Conservation (phyloP, 176 grass and related monocot species). For the Areca catechu region DNA sequence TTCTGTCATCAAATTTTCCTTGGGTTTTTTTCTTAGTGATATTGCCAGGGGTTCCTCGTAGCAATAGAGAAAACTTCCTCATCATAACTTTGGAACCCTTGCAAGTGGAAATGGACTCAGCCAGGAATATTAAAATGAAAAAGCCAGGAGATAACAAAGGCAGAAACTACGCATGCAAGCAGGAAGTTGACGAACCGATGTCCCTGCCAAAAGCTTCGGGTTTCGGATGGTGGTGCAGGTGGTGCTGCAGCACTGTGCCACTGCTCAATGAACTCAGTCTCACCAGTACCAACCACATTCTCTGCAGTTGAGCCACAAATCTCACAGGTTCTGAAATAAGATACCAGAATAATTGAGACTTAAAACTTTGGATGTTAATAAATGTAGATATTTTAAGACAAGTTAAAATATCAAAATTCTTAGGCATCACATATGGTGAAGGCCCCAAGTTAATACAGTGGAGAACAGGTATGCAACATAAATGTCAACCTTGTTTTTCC, state of each 20-base stretch:
- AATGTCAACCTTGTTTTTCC: too few species aligned
- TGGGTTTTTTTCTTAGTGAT: too few species aligned
- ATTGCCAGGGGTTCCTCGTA: too few species aligned
- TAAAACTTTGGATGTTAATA: neutral
- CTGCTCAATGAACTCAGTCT: constrained; percentile 57
- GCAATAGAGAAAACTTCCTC: too few species aligned
- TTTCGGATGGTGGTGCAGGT: constrained; percentile 24
- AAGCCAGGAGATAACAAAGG: constrained; percentile 9
- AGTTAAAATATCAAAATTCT: neutral
- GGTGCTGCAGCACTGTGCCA: constrained; percentile 23
- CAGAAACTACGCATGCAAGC: constrained; percentile 1
- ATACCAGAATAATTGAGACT: neutral
- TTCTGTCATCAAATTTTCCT: too few species aligned
- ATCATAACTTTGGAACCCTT: too few species aligned
- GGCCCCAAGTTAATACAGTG: too few species aligned
- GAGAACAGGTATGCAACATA: too few species aligned
- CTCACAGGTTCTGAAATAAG: constrained; percentile 56
- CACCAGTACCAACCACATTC: constrained; percentile 73
- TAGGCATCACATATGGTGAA: too few species aligned
- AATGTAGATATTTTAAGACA: neutral
- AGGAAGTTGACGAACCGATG: constrained; percentile 9
- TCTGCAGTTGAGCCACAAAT: constrained; percentile 71
- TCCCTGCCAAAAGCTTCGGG: constrained; percentile 8
- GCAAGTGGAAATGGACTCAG: neutral
- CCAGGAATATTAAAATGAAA: constrained; percentile 13